Evolutionary conservation across 345 rosid species (phyloP).

Genomic region (Gossypium longicalyx): DNA sequence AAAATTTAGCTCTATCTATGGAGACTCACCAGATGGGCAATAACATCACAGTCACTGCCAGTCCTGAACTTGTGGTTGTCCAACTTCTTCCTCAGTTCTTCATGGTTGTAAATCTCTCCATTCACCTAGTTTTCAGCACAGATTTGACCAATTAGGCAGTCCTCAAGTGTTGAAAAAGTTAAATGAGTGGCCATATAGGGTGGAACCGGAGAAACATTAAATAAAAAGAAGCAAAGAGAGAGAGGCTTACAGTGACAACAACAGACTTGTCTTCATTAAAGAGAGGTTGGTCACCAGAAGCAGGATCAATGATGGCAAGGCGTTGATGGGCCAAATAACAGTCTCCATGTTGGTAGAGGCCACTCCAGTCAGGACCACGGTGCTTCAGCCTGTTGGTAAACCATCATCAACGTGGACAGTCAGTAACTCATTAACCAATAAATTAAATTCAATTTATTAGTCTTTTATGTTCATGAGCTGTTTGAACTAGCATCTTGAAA

Average conservation of each 20-base stretch:
- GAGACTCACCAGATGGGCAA: slow-evolving; percentile 72
- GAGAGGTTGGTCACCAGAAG: slow-evolving; percentile 97
- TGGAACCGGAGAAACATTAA: background rate
- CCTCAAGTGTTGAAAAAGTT: background rate
- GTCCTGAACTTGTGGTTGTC: slow-evolving; percentile 73
- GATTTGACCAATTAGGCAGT: background rate
- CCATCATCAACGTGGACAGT: background rate
- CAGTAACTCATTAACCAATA: background rate
- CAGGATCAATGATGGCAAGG: slow-evolving; percentile 82
- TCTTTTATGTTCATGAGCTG: background rate
- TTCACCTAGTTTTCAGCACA: slow-evolving; percentile 50
- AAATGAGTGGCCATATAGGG: background rate
- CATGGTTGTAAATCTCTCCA: slow-evolving; percentile 97
- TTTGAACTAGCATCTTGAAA: background rate
- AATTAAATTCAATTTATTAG: background rate
- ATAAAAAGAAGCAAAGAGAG: background rate
- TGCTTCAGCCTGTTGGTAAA: slow-evolving; percentile 65
- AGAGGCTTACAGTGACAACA: slow-evolving; percentile 62
- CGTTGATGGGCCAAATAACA: slow-evolving; percentile 83
- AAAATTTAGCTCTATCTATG: background rate
- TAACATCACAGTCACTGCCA: slow-evolving; percentile 92
- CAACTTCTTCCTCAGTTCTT: slow-evolving; percentile 58
- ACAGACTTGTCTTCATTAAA: slow-evolving; percentile 72
- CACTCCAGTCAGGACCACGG: slow-evolving; percentile 99
- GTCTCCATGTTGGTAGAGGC: slow-evolving; percentile 68